phyloP scores from a whole-genome alignment of 1,139 yeast species.

The Lodderomyces parapsilosis region DNA sequence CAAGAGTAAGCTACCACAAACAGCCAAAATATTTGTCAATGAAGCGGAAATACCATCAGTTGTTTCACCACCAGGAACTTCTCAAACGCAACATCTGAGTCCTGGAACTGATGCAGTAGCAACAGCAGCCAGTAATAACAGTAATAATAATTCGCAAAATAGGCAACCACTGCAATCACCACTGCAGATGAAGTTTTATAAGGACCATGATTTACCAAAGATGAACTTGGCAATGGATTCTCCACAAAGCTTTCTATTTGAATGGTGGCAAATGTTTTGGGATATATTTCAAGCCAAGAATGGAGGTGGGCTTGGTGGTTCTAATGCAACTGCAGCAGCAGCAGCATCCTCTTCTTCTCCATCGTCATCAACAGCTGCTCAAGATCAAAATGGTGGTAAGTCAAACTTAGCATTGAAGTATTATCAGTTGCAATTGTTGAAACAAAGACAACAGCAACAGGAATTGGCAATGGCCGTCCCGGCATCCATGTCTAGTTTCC shows the following conservation, averaged over 20 bases:
- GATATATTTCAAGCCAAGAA: conserved; percentile 82
- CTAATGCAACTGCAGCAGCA: too few species aligned
- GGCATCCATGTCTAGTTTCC: conserved; percentile 29
- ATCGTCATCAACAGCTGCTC: neutral
- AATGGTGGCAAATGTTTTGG: conserved; percentile 98
- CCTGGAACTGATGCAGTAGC: neutral
- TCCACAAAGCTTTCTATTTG: conserved; percentile 83
- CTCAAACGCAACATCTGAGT: conserved; percentile 4
- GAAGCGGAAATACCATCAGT: conserved; percentile 62
- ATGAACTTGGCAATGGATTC: conserved; percentile 65
- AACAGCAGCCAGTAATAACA: too few species aligned
- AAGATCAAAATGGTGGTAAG: conserved; percentile 6
- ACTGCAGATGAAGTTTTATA: conserved; percentile 12
- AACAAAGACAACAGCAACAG: conserved; percentile 59
- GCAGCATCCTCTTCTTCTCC: too few species aligned
- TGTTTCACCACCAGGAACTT: neutral
- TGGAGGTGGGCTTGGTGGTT: conserved; percentile 19
- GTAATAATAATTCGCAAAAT: too few species aligned
- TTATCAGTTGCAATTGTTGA: conserved; percentile 64
- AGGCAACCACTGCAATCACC: conserved; percentile 14
- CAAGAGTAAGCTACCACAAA: conserved; percentile 67
- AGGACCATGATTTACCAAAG: conserved; percentile 46
- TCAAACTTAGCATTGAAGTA: conserved; percentile 60
- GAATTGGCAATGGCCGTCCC: conserved; percentile 26
- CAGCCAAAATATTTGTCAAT: conserved; percentile 69